Percentiles rank a stretch among this genome's conserved stretches.
Conservation (phyloP, 306 rosid species). For the cucumber (Cucumis sativus) region Cucumber_9930_V3 NC_026658.2:21347501-21348000, state of each 20-base stretch:
- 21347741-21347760: neutral
- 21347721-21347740: neutral
- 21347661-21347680: neutral
- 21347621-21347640: too few species aligned
- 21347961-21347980: neutral
- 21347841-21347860: neutral
- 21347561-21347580: neutral
- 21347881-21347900: neutral
- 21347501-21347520: neutral
- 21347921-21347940: neutral
- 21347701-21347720: neutral
- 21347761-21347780: neutral
- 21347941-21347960: neutral
- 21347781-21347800: too few species aligned
- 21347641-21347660: too few species aligned
- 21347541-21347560: neutral
- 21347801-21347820: too few species aligned
- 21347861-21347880: neutral
- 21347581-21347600: too few species aligned
- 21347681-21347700: neutral
- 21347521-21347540: neutral
- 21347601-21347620: too few species aligned
- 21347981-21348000: neutral
- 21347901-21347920: neutral
- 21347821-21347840: neutral